Percentiles rank a stretch among this genome's conserved stretches.
Conservation (phyloP, 768 basidiomycete species). For the Sutorius australiensis region DNA sequence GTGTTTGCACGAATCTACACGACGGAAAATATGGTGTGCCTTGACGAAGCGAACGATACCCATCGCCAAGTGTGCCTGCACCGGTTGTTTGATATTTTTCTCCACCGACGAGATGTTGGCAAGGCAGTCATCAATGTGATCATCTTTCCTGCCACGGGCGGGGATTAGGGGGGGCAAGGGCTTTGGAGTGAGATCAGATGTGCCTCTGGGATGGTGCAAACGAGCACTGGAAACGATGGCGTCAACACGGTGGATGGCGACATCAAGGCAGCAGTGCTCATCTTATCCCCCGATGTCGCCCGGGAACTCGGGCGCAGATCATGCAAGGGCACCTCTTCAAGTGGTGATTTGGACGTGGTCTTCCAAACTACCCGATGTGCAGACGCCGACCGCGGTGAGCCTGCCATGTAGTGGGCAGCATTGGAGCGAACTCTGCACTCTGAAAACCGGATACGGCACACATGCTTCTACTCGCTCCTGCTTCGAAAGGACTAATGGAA, state of each 20-base stretch:
- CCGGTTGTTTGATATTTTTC: neutral
- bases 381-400: neutral
- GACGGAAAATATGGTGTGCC: neutral
- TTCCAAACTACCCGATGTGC: neutral
- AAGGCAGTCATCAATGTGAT: neutral
- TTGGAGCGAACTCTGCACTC: neutral
- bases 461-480: slow-evolving; percentile 5
- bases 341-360: neutral
- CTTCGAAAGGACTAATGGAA: slow-evolving; percentile 17
- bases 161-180: neutral
- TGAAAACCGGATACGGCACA: slow-evolving; percentile 7
- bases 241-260: neutral
- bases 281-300: neutral
- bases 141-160: neutral
- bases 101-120: neutral
- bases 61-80: neutral
- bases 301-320: neutral
- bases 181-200: neutral
- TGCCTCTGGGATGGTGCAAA: neutral
- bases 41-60: neutral
- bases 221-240: neutral
- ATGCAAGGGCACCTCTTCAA: neutral
- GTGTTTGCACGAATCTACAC: neutral
- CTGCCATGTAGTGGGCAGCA: slow-evolving; percentile 8
- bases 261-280: neutral